Percentiles rank a stretch among this genome's conserved stretches.
phyloP scores from a whole-genome alignment of 2,329 filamentous ascomycete species.

The Talaromyces atroroseus region DNA sequence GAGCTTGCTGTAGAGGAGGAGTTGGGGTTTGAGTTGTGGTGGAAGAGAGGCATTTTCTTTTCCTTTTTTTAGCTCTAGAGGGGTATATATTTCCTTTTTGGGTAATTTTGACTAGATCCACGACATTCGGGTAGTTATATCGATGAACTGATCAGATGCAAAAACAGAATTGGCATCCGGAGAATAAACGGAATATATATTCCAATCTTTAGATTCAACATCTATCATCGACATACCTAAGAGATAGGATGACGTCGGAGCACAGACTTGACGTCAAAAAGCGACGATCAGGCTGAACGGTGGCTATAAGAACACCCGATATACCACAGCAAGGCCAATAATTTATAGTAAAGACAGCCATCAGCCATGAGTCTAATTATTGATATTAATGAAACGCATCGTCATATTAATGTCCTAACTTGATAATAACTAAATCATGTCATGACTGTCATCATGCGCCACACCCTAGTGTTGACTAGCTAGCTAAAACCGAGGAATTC shows the following conservation, averaged over 20 bases:
- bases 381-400: no score
- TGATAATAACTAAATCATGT: no score
- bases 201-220: no score
- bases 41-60: constrained; percentile 12
- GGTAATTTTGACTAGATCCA: neutral
- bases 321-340: neutral
- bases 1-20: neutral
- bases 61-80: no score
- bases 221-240: neutral
- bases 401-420: no score
- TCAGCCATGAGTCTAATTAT: no score
- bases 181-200: neutral
- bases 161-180: neutral
- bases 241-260: neutral
- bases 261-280: neutral
- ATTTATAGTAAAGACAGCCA: neutral
- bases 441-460: no score
- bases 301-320: neutral
- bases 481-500: no score
- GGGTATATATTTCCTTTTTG: neutral
- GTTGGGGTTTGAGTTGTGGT: neutral
- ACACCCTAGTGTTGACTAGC: no score
- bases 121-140: no score
- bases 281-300: neutral
- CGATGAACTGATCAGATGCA: neutral